Evolutionary conservation across 1,284 basidiomycete species (phyloP), one percentile per base, ranked within the genome.

Genomic region (Ganoderma sp.): DNA sequence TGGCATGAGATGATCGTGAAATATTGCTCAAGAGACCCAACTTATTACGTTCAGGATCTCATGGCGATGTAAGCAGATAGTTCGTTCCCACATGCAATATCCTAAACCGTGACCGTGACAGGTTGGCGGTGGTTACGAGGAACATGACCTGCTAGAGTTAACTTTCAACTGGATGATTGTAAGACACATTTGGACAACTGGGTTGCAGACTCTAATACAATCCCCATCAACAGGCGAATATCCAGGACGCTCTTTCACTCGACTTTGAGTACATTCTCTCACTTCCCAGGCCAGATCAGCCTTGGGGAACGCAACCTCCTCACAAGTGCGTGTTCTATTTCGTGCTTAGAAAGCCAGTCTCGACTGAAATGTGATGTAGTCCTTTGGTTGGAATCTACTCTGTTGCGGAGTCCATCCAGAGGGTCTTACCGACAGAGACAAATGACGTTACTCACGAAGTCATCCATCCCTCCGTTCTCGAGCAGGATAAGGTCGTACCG

Each of bases 141-240:
- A 86, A 56, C 90, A 90, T 75, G 90, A 92, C 72, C 76, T 92
- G n/a, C 83, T 90, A 0, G 88, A 91, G 73, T 61, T 91, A 43
- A 84, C 88, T 6, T 78, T 92, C 52, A 81, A 81, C 54, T 92
- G 90, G 90, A 90, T 92, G 88, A 83, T 83, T 63, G 88, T 90
- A 72, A 54, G 85, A 39, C 37, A 9, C 37, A 39, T 39, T 39
- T 10, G 7, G 10, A 39, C 37, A 39, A 39, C 37, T 8, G 10
- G 37, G 10, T 39, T 39, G 10, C 37, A 10, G 10, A 39, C 22
- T 15, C 12, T 42, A 61, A 34, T n/a, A 39, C 41, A 17, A 7
- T 14, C 10, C 25, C 10, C 48, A 9, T n/a, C 25, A 45, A 25
- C 67, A 90, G 88, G 84, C 88, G 4, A 84, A 90, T 66, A 77